Percentiles rank a stretch among this genome's conserved stretches.
phyloP scores from a whole-genome alignment of 108 stramenopile genomes.

The Fragilaria crotonensis region DNA sequence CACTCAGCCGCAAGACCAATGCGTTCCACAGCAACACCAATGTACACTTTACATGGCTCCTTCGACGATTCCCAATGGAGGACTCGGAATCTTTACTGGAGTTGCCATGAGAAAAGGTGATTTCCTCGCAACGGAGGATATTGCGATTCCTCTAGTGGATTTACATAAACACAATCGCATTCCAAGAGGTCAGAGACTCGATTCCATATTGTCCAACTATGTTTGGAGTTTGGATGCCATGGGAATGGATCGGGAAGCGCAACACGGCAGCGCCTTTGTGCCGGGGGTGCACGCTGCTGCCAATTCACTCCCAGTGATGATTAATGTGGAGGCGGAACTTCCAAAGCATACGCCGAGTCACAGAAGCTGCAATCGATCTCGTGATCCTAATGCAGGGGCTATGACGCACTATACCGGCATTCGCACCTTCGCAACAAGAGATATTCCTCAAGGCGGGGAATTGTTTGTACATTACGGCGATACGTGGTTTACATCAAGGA shows the following conservation, averaged over 20 bases:
- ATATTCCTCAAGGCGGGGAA: constrained; percentile 58
- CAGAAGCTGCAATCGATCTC: constrained; percentile 21
- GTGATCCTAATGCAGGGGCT: constrained; percentile 36
- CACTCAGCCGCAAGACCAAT: too few relatives aligned
- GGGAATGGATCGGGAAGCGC: neutral
- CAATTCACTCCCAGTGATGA: constrained; percentile 25
- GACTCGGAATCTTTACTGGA: constrained; percentile 57
- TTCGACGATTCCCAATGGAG: constrained; percentile 59
- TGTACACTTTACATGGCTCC: constrained; percentile 59
- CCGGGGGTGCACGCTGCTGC: constrained; percentile 39
- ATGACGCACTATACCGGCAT: constrained; percentile 30
- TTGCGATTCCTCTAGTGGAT: constrained; percentile 43
- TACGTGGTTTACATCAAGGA: constrained; percentile 44
- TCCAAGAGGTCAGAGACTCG: constrained; percentile 11
- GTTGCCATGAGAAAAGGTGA: constrained; percentile 18
- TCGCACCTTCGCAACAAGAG: constrained; percentile 7
- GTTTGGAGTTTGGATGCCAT: neutral
- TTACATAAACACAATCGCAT: constrained; percentile 38
- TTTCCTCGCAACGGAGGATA: constrained; percentile 35
- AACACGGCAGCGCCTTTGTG: constrained; percentile 9
- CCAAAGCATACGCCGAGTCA: neutral
- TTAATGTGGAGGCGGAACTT: constrained; percentile 18
- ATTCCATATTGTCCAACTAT: neutral
- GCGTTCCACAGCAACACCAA: too few relatives aligned
- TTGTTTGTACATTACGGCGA: constrained; percentile 56